Evolutionary conservation across 1,284 basidiomycete species (phyloP), one percentile per base, ranked within the genome.

Genomic region (Ceratobasidium papillatum): DNA sequence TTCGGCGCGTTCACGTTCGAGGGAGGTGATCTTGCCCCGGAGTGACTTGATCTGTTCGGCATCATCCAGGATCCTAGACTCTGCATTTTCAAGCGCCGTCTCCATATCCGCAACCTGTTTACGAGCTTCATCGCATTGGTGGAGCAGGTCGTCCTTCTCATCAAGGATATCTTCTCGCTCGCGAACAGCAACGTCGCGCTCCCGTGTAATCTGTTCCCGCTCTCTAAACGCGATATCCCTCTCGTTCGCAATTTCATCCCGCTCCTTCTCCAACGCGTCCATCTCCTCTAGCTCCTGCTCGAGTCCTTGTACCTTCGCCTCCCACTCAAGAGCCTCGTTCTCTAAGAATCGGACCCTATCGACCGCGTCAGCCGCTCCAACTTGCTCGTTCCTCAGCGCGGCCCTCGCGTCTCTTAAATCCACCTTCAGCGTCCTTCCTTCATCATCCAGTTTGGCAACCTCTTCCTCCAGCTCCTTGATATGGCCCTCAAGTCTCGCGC

Each of bases 101-200:
- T 93, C 90, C 85, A 92, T 84, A 79, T 93, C 89, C 51, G 84
- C 81, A 19, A 84, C 86, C 3, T 74, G 62, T 22, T 52, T 49
- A 30, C 19, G 69, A 25, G 89, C 83, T 77, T 90, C 87, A 7
- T 86, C 85, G 43, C 87, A 84, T 47, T 74, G 58, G 36, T 32
- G 51, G 3, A 52, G 38, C 25, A 58, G 34, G 43, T 74, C 59
- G 7, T 92, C 90, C 14, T 89, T 88, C 47, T 87, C 87, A 75
- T 86, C 86, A 72, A 93, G n/a, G 1, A 68, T 49, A 25, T 74
- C 63, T 22, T 80, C 75, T 89, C 89, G 1, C 86, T 74, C 86
- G 2, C 90, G 90, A 0, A 92, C 84, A 64, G 91, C 91, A 75
- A 85, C 85, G 43, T 86, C 88, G 72, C 83, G 87, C 78, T 88